Conservation (phyloP, 768 basidiomycete genomes). For the Xerocomus brunneocitrinus region DNA sequence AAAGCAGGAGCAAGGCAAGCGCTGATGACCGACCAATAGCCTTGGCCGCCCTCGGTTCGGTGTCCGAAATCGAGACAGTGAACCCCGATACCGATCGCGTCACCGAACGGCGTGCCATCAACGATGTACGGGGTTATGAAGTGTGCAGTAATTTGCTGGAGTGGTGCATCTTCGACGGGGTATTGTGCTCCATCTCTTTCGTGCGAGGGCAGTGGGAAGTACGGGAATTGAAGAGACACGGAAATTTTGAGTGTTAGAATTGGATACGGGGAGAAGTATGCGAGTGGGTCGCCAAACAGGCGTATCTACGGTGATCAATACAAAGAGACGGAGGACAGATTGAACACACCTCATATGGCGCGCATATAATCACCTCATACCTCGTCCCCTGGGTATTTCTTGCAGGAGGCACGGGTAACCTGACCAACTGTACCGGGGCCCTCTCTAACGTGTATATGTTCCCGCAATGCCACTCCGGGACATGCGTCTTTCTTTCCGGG, state of each 20-base stretch:
- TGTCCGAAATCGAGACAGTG: constrained; percentile 36
- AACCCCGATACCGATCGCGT: constrained; percentile 61
- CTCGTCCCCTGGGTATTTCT: constrained; percentile 31
- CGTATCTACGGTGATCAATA: constrained; percentile 51
- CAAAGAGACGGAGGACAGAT: neutral
- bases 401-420: constrained; percentile 43
- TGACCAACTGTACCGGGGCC: constrained; percentile 44
- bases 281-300: constrained; percentile 72
- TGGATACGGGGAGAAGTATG: constrained; percentile 41
- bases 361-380: constrained; percentile 72
- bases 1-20: constrained; percentile 8
- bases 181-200: neutral
- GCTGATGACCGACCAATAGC: constrained; percentile 51
- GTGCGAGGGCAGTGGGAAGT: neutral
- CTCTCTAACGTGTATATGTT: constrained; percentile 75
- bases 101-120: constrained; percentile 70
- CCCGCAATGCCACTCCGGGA: constrained; percentile 70
- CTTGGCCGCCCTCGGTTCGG: constrained; percentile 15
- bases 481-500: constrained; percentile 22
- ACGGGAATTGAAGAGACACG: constrained; percentile 38
- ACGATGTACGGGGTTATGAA: constrained; percentile 66
- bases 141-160: constrained; percentile 46
- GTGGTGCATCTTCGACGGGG: constrained; percentile 4
- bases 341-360: constrained; percentile 68
- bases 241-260: constrained; percentile 51